A percentile compares a stretch with the other conserved stretches of the same genome.
phyloP scores from a whole-genome alignment of 768 basidiomycete genomes.

The Pholiota microspora region DNA sequence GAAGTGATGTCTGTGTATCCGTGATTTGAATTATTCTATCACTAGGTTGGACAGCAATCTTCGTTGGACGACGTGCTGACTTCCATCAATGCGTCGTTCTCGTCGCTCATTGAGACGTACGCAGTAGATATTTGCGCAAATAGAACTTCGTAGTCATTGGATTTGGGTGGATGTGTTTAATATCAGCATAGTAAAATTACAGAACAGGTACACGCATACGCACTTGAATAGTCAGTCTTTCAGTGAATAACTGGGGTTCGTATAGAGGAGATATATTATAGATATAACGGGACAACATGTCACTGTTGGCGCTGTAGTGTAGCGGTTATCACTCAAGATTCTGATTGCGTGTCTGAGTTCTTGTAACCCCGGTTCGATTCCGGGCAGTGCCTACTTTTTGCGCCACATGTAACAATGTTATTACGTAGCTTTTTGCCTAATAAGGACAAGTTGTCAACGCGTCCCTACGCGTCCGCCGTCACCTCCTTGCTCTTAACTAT shows the following conservation, averaged over 20 bases:
- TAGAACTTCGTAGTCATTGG: background rate
- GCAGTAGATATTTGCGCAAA: background rate
- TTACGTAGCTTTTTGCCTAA: too few relatives aligned
- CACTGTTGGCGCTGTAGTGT: constrained; percentile 27
- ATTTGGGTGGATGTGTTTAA: too few relatives aligned
- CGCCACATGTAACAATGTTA: background rate
- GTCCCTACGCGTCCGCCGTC: too few relatives aligned
- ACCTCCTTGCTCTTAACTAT: too few relatives aligned
- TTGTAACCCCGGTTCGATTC: constrained; percentile 37
- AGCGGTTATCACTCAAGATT: constrained; percentile 38
- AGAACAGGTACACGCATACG: too few relatives aligned
- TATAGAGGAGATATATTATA: too few relatives aligned
- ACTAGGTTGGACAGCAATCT: background rate
- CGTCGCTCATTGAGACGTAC: background rate
- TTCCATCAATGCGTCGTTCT: background rate
- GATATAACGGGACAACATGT: background rate
- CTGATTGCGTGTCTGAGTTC: constrained; percentile 25
- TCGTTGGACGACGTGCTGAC: background rate
- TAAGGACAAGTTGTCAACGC: too few relatives aligned
- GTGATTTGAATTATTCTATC: background rate
- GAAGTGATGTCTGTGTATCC: background rate
- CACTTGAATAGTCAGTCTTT: too few relatives aligned
- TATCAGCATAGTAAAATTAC: too few relatives aligned
- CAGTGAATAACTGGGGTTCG: too few relatives aligned
- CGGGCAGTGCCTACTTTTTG: constrained; percentile 28